Evolutionary conservation across 2,329 filamentous ascomycete species (phyloP).

Genomic region (Microascus cirrosus): DNA sequence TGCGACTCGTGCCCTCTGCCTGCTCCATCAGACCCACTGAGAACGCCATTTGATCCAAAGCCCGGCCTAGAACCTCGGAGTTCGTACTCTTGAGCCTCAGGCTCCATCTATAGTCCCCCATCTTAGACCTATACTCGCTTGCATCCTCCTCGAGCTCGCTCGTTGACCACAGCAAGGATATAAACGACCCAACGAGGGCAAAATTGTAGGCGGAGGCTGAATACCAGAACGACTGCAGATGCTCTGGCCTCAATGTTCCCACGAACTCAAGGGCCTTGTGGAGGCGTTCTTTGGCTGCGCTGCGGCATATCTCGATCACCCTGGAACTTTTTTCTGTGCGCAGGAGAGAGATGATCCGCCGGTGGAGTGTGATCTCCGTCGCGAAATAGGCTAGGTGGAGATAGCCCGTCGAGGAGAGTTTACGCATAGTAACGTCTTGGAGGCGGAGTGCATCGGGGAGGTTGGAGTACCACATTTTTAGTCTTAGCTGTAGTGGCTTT

Average conservation of each 20-base stretch:
- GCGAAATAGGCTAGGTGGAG: conserved; percentile 29
- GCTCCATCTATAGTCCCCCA: too few species aligned
- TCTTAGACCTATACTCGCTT: too few species aligned
- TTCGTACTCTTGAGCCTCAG: too few species aligned
- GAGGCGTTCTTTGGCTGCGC: too few species aligned
- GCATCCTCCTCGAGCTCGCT: too few species aligned
- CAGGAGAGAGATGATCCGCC: conserved; percentile 23
- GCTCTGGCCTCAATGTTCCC: conserved; percentile 21
- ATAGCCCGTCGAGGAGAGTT: conserved; percentile 25
- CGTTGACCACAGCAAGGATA: too few species aligned
- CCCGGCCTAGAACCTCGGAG: too few species aligned
- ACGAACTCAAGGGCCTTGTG: conserved; percentile 11
- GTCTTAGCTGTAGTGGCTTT: too few species aligned
- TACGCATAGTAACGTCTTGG: conserved; percentile 22
- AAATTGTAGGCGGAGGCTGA: conserved; percentile 12
- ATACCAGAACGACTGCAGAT: conserved; percentile 29
- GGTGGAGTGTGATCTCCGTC: conserved; percentile 29
- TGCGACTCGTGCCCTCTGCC: too few species aligned
- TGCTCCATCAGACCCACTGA: too few species aligned
- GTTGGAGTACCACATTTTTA: conserved; percentile 23
- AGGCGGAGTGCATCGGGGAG: conserved; percentile 29
- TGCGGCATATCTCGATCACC: too few species aligned
- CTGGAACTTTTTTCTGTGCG: not conserved
- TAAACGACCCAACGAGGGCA: not conserved
- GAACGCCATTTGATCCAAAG: too few species aligned